Conservation (phyloP, 257 asterid genomes). For the Solanum sitiens region DNA sequence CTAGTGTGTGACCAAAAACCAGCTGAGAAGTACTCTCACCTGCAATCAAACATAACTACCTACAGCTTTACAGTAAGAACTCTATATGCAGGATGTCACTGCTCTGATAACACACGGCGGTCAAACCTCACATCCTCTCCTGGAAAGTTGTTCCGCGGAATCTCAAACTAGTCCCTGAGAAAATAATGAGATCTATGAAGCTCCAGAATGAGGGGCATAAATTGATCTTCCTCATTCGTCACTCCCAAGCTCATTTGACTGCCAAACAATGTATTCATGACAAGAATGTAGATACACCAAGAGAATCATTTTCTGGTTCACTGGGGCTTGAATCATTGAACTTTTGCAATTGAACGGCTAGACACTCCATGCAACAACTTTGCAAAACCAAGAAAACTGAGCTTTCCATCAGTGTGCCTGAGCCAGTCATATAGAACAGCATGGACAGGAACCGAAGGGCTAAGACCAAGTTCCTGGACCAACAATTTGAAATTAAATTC, state of each 20-base stretch:
- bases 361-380: conserved; percentile 73
- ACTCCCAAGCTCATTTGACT: neutral
- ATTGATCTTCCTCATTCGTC: neutral
- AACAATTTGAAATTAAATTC: neutral
- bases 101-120: neutral
- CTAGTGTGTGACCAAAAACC: conserved; percentile 10
- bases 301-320: conserved; percentile 32
- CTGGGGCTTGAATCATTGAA: conserved; percentile 50
- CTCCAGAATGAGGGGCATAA: neutral
- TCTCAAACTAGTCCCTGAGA: neutral
- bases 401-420: conserved; percentile 79
- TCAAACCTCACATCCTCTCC: neutral
- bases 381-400: conserved; percentile 74
- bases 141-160: neutral
- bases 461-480: conserved; percentile 78
- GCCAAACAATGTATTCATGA: neutral
- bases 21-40: conserved; percentile 20
- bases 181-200: neutral
- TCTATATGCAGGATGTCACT: neutral
- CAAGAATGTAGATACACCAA: neutral
- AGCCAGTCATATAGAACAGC: conserved; percentile 89
- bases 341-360: conserved; percentile 57
- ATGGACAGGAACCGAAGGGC: conserved; percentile 77
- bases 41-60: conserved; percentile 14
- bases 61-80: conserved; percentile 30